Evolutionary conservation across 495 filamentous ascomycete genomes (phyloP), one percentile per base, ranked within the genome.

Genomic region (Hamigera avellanea): DNA sequence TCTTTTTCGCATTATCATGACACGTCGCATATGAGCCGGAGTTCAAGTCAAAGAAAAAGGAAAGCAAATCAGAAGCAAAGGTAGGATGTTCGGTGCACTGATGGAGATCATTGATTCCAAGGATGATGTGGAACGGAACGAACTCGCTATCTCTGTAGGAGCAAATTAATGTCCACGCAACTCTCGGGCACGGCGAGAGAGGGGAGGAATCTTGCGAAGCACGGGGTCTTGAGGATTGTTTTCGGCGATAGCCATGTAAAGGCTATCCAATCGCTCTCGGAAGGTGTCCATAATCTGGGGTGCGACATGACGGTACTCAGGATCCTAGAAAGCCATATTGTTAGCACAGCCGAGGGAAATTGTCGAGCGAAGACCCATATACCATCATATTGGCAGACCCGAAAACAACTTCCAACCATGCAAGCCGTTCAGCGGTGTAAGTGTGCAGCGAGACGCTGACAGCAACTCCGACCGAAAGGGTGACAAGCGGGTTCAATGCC

Each of bases 391-490:
- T 56, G 14, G 80, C 57, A 9, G 43, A 60, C 26, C 57, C 50
- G 25, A 96, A 62, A 25, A 87, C 75, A 17, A 71, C 66, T 39
- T 93, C 81, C 33, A 95, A 64, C 83, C 87, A 91, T 17, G 61
- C 56, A 7, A 98, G 61, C 41, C 86, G 83, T 54, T 85, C 66
- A 28, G 59, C 45, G 21, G 82, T 42, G 45, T 81, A 72, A 19
- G 71, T 72, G 18, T 79, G 64, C 41, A 95, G 66, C 17, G 80
- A 69, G 6, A 74, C 67, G 18, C 83, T 83, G 12, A 96, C 72
- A 10, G 84, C 85, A 2, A 86, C 83, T 32, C 80, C 80, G 21
- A 93, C 80, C 0, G 87, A 94, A 16, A 96, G 72, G 5, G 80
- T 64, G 14, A 95, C 73, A 26, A 96, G 72, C 2, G 83, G 76